Conservation (phyloP, 2,329 filamentous ascomycete species). For the Colletotrichum sp. region DNA sequence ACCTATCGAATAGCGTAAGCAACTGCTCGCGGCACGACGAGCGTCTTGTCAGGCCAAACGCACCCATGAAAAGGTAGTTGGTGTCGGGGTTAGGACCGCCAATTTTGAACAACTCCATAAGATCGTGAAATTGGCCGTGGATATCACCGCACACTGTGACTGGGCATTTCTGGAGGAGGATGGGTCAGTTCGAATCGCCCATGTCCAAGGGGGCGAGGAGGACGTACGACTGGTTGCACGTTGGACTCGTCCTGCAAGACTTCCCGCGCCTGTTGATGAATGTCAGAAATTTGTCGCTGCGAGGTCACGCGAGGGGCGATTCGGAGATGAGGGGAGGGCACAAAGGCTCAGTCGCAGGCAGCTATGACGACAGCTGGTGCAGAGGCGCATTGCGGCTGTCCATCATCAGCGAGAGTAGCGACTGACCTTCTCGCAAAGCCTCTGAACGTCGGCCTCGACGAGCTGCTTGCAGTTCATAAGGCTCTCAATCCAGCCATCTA, state of each 20-base stretch:
- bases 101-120: slow-evolving; percentile 99
- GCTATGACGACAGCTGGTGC: not conserved
- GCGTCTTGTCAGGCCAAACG: slow-evolving; percentile 31
- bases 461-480: slow-evolving; percentile 99
- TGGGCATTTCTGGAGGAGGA: slow-evolving; percentile 80
- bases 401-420: not conserved
- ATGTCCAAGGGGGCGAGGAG: slow-evolving; percentile 10
- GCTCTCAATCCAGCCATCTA: slow-evolving; percentile 98
- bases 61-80: slow-evolving; percentile 99
- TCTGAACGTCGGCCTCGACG: slow-evolving; percentile 90
- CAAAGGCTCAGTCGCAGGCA: not conserved
- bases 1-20: slow-evolving; percentile 55
- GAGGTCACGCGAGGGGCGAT: slow-evolving; percentile 35
- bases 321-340: slow-evolving; percentile 16
- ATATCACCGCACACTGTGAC: slow-evolving; percentile 99
- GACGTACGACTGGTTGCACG: slow-evolving; percentile 93
- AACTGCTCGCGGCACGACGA: not conserved
- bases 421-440: slow-evolving; percentile 94
- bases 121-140: slow-evolving; percentile 97
- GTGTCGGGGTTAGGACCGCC: slow-evolving; percentile 97
- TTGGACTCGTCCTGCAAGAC: slow-evolving; percentile 98
- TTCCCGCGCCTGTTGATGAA: slow-evolving; percentile 76
- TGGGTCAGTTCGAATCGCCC: slow-evolving; percentile 30
- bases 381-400: not conserved
- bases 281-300: slow-evolving; percentile 34